Evolutionary conservation across 129 eudicot genomes (phyloP).

Genomic region (Arctium lappa): DNA sequence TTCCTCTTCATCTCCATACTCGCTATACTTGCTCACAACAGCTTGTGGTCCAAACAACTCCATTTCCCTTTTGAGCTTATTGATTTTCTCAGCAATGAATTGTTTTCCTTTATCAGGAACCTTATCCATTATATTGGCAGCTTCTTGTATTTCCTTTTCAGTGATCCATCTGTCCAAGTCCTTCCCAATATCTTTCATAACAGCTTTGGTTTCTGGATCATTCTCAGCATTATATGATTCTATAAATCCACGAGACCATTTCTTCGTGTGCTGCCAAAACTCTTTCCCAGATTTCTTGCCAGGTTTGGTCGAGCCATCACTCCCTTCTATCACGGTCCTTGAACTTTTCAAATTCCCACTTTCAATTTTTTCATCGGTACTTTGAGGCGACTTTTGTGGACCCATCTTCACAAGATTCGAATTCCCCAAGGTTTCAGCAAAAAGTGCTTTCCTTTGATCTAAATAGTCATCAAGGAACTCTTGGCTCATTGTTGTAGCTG

Average conservation of each 20-base stretch:
- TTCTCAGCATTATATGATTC: conserved; percentile 84
- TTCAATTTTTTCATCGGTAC: conserved; percentile 12
- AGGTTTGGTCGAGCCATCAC: conserved; percentile 79
- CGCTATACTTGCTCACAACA: conserved; percentile 84
- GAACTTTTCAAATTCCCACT: conserved; percentile 34
- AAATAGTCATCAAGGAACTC: conserved; percentile 49
- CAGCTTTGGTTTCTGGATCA: conserved; percentile 85
- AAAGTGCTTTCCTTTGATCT: conserved; percentile 48
- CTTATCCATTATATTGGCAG: conserved; percentile 66
- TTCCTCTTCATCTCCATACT: conserved; percentile 80
- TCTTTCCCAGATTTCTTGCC: conserved; percentile 86
- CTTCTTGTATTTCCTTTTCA: conserved; percentile 79
- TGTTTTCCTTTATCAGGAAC: conserved; percentile 63
- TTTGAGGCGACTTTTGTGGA: conserved; percentile 23
- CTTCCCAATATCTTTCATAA: conserved; percentile 90
- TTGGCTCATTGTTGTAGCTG: conserved; percentile 42
- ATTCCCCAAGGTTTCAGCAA: conserved; percentile 40
- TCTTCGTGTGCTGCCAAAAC: conserved; percentile 92
- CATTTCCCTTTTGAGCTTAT: conserved; percentile 81
- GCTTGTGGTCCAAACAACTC: conserved; percentile 90
- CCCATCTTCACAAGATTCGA: conserved; percentile 27
- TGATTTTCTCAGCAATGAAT: conserved; percentile 57
- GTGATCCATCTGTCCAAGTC: conserved; percentile 95
- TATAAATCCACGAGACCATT: conserved; percentile 85
- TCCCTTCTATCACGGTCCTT: conserved; percentile 77